phyloP scores from a whole-genome alignment of 495 filamentous ascomycete genomes.

The Penicillium mononematosum region DNA sequence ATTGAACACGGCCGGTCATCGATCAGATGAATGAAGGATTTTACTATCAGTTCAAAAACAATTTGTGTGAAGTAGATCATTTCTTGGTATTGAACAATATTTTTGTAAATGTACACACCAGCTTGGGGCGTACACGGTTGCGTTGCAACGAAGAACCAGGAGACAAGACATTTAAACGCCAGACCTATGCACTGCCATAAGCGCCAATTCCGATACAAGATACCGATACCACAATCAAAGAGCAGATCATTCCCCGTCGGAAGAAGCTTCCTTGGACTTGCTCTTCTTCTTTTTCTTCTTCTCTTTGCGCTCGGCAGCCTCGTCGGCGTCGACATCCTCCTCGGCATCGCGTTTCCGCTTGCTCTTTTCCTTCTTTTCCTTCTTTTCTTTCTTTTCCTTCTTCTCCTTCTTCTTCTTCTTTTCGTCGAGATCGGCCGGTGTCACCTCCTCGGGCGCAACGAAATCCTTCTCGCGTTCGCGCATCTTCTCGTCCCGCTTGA shows the following conservation, averaged over 20 bases:
- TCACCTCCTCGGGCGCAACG: constrained; percentile 74
- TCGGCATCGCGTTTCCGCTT: constrained; percentile 47
- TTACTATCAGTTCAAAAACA: too few relatives aligned
- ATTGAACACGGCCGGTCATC: too few relatives aligned
- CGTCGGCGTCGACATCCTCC: constrained; percentile 32
- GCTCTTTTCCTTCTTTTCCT: constrained; percentile 40
- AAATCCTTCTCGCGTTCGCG: constrained; percentile 81
- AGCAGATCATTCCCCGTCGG: constrained; percentile 34
- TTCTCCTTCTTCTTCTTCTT: constrained; percentile 58
- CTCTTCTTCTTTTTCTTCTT: constrained; percentile 51
- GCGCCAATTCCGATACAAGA: constrained; percentile 31
- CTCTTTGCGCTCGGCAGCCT: constrained; percentile 41
- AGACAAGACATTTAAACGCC: constrained; percentile 29
- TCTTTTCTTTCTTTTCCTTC: constrained; percentile 53
- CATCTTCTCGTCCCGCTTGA: constrained; percentile 87
- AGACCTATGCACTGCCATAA: constrained; percentile 37
- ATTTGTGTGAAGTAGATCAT: background rate
- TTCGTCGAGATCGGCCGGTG: constrained; percentile 48
- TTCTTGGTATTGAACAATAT: constrained; percentile 15
- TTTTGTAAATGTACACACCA: constrained; percentile 23
- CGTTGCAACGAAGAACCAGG: constrained; percentile 15
- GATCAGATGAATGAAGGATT: too few relatives aligned
- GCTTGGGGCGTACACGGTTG: constrained; percentile 15
- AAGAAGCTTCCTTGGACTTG: constrained; percentile 41
- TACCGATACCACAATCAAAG: constrained; percentile 18